These are phyloP conservation scores for Rehmannia glutinosa DNA, from an alignment of 257 asterid genomes.

Conservation along the genomic window DNA sequence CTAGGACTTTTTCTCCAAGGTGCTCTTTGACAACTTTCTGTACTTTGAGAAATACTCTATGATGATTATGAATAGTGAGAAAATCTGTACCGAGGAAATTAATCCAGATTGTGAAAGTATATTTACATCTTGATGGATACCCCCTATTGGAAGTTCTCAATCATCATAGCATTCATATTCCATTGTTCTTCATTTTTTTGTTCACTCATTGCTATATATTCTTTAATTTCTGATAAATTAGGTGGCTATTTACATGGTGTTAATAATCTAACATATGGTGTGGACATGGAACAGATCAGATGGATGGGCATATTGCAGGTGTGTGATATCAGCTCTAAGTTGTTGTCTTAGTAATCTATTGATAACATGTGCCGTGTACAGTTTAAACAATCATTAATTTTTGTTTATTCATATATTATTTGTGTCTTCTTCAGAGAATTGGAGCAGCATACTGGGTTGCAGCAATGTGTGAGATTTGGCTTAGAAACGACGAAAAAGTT, in stretches of 20 bases:
- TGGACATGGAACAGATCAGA: constrained; percentile 49
- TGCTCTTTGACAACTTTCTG: constrained; percentile 11
- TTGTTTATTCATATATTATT: not conserved
- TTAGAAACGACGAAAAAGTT: constrained; percentile 52
- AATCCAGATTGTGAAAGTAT: not conserved
- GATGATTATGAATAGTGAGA: not conserved
- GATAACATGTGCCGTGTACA: too few relatives aligned
- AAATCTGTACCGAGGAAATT: not conserved
- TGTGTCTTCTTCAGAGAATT: constrained; percentile 41
- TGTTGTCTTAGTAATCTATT: not conserved
- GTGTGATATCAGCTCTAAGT: not conserved
- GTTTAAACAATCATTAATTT: not conserved
- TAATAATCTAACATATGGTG: constrained; percentile 54
- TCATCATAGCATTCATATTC: not conserved
- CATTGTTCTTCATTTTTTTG: not conserved
- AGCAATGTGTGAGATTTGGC: constrained; percentile 74
- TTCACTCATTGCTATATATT: not conserved
- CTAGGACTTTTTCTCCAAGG: constrained; percentile 71
- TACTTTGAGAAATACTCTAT: not conserved
- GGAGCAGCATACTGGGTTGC: constrained; percentile 51
- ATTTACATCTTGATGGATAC: not conserved
- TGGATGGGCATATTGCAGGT: constrained; percentile 80
- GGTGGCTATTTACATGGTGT: constrained; percentile 66
- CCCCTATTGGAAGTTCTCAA: not conserved
- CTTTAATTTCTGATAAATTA: constrained; percentile 17